Conservation (phyloP, 2,329 filamentous ascomycete genomes). For the Colletotrichum musicola region DNA sequence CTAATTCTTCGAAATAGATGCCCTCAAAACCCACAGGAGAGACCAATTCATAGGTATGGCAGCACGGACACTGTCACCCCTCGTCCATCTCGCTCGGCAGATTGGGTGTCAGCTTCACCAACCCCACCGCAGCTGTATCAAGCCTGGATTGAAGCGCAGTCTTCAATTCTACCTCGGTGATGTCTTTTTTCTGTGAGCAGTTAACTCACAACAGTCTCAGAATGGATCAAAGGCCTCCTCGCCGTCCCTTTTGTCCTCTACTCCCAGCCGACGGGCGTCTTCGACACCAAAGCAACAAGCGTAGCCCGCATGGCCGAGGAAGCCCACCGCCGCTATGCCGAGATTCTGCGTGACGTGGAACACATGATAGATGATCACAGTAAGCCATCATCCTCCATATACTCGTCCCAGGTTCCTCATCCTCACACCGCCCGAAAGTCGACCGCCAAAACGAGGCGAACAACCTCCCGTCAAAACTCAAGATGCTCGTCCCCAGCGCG, state of each 20-base stretch:
- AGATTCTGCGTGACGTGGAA: slow-evolving; percentile 96
- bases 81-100: not conserved
- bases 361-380: slow-evolving; percentile 92
- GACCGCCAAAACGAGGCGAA: slow-evolving; percentile 75
- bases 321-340: slow-evolving; percentile 89
- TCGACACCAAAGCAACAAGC: slow-evolving; percentile 75
- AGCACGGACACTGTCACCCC: not conserved
- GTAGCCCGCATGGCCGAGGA: slow-evolving; percentile 81
- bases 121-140: not conserved
- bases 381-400: slow-evolving; percentile 52
- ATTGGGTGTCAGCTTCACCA: not conserved
- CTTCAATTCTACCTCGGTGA: slow-evolving; percentile 3
- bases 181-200: not conserved
- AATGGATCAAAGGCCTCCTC: slow-evolving; percentile 97
- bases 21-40: slow-evolving; percentile 84
- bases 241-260: slow-evolving; percentile 97
- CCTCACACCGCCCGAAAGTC: slow-evolving; percentile 60
- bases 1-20: slow-evolving; percentile 57
- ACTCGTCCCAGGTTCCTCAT: not conserved
- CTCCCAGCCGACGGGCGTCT: slow-evolving; percentile 91
- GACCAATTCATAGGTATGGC: slow-evolving; percentile 85
- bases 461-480: slow-evolving; percentile 86
- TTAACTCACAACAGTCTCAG: slow-evolving; percentile 53
- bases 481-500: slow-evolving; percentile 89
- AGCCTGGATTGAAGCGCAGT: not conserved